Evolutionary conservation across 2,329 filamentous ascomycete species (phyloP), one percentile per base, ranked within the genome.

Genomic region (Microsporum canis): DNA sequence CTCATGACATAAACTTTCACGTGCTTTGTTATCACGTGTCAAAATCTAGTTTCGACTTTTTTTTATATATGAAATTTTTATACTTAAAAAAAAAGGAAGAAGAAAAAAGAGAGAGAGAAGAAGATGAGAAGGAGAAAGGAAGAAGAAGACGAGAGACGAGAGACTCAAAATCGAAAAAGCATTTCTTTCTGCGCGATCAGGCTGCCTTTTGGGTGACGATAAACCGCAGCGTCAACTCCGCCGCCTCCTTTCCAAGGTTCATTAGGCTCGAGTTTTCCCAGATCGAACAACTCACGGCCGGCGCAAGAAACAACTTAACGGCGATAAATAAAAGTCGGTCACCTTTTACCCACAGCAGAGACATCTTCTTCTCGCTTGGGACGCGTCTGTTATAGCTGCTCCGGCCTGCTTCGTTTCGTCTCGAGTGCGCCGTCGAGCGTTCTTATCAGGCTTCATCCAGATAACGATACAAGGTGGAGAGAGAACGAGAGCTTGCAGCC

Each of bases 221-320:
- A 23, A 23, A 34, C 51, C 23, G 39, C 39, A 27, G 23, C 51
- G 12, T 31, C 14, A 36, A 34, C 29, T 23, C 14, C 51, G 51
- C 51, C 51, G 51, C 51, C 51, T 55, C 51, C 51, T 55, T 31
- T 55, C 51, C 51, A 55, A 55, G 51, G 51, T 55, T 55, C 31
- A 8, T 55, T 55, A 55, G 51, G 31, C 51, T 51, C 51, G 12
- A 55, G n/a, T 55, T 55, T 55, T 36, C n/a, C 23, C 39, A 6
- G 39, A 43, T 23, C 17, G 17, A 23, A 23, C 17, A 10, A 6
- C 14, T 29, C n/a, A 55, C 51, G 36, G 3, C 51, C 23, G 29
- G 33, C 23, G n/a, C 51, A 55, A 55, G 14, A 23, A 23, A 55
- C 51, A 34, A 34, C 51, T 55, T 31, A 29, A 55, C 51, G 51